Percentiles rank a stretch among this genome's conserved stretches.
Conservation (phyloP, 768 basidiomycete genomes). For the Boletus fagicola region DNA sequence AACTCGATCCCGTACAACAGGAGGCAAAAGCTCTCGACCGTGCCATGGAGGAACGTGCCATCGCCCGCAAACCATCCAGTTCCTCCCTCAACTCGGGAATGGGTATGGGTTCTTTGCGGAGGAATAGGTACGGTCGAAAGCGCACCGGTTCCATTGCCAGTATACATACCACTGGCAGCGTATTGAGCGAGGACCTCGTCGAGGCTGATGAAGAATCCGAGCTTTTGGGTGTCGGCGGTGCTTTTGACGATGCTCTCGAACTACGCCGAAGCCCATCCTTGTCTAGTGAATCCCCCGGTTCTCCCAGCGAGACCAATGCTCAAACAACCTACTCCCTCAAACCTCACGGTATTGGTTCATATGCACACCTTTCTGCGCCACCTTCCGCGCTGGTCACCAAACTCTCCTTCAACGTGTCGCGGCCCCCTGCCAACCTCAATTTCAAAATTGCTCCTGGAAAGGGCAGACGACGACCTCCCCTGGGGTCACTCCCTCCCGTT, state of each 20-base stretch:
- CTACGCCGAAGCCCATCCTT: slow-evolving; percentile 35
- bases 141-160: slow-evolving; percentile 77
- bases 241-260: slow-evolving; percentile 47
- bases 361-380: slow-evolving; percentile 27
- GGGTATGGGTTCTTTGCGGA: slow-evolving; percentile 69
- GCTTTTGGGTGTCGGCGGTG: slow-evolving; percentile 64
- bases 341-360: slow-evolving; percentile 9
- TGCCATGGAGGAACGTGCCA: slow-evolving; percentile 81
- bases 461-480: slow-evolving; percentile 59
- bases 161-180: slow-evolving; percentile 61
- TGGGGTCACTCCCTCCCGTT: slow-evolving; percentile 64
- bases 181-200: slow-evolving; percentile 75
- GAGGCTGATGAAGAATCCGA: slow-evolving; percentile 81
- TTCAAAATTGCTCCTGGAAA: slow-evolving; percentile 50
- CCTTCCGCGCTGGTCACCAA: slow-evolving; percentile 60
- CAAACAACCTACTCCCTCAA: slow-evolving; percentile 26
- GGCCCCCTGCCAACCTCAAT: slow-evolving; percentile 50
- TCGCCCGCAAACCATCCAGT: slow-evolving; percentile 68
- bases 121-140: slow-evolving; percentile 64
- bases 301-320: slow-evolving; percentile 31
- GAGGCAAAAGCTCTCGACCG: slow-evolving; percentile 84
- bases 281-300: slow-evolving; percentile 37
- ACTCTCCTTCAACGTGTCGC: slow-evolving; percentile 46
- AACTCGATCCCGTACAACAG: slow-evolving; percentile 59
- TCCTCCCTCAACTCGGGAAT: slow-evolving; percentile 64